phyloP scores from a whole-genome alignment of 352 stramenopile genomes.

The Elongisporangium anandrum region DNA sequence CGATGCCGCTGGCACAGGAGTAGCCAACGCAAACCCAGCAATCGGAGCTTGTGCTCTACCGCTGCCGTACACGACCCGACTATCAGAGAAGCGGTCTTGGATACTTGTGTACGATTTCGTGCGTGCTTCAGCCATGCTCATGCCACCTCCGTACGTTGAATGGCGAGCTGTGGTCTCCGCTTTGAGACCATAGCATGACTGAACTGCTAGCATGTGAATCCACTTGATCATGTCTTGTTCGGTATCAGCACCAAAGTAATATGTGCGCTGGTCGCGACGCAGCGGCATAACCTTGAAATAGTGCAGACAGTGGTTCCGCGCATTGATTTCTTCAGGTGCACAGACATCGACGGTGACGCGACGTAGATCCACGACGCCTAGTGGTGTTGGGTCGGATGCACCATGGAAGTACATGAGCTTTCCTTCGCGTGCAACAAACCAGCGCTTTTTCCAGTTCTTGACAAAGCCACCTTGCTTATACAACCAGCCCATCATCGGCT shows the following conservation, averaged over 20 bases:
- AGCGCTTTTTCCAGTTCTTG: constrained; percentile 84
- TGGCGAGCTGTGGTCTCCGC: background rate
- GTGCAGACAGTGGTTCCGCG: constrained; percentile 48
- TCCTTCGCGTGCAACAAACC: constrained; percentile 76
- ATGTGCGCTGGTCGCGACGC: constrained; percentile 54
- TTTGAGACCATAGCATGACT: constrained; percentile 39
- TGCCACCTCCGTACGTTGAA: constrained; percentile 1
- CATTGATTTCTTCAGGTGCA: constrained; percentile 49
- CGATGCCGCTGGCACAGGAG: constrained; percentile 1
- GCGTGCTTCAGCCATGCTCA: background rate
- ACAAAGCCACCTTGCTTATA: constrained; percentile 79
- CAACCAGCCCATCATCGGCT: constrained; percentile 65
- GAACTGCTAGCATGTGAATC: constrained; percentile 50
- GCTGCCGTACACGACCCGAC: constrained; percentile 10
- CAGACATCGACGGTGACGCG: constrained; percentile 57
- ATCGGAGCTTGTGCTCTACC: constrained; percentile 2
- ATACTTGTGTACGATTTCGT: background rate
- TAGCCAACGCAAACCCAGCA: constrained; percentile 2
- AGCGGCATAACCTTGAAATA: constrained; percentile 71
- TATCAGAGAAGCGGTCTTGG: constrained; percentile 15
- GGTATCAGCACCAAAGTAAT: constrained; percentile 66
- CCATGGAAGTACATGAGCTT: constrained; percentile 78
- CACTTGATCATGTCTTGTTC: constrained; percentile 68
- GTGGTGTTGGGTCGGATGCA: constrained; percentile 55
- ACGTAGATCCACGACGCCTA: constrained; percentile 62